Evolutionary conservation across 345 rosid genomes (phyloP), one percentile per base, ranked within the genome.

Genomic region (Murraya paniculata): DNA sequence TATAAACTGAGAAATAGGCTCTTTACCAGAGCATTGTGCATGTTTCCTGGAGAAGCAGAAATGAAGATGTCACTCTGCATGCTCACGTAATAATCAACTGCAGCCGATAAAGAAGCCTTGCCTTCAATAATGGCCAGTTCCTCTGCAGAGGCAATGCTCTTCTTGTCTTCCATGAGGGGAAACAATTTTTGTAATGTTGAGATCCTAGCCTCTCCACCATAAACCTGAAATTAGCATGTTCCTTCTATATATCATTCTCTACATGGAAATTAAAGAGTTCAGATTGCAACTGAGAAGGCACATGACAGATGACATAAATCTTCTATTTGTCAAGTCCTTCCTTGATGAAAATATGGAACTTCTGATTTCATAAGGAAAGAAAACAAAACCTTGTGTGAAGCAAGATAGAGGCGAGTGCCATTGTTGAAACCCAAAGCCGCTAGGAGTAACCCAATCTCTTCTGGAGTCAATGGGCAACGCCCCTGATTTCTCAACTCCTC

Each of bases 391-490:
- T 90, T 91, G 87, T 90, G 98, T 50, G 99, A 93, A 71, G 98
- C 99, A 81, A 97, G 98, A 79, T 90, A 94, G 75, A 97, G 95
- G 69, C 89, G 95, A 24, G 99, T 93, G 55, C 71, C 88, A 77
- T 90, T 94, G 84, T 89, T 83, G 86, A 97, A 97, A 80, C 98
- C 98, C 78, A 94, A 81, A 79, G 97, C 99, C 41, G 93, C 88
- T 25, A 97, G 91, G 59, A 97, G 82, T 78, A 94, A 84, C 56
- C 99, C 98, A 73, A 94, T 88, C 88, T 96, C 97, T 83, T 96
- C 99, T 0, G 98, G 99, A 56, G 98, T 96, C 86, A 96, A 87
- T 2, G 98, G 99, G 81, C 99, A 94, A 36, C 98, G 95, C n/a
- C 99, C 99, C 79, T 92, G 93, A 84, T 75, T 83, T 79, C 98